Base-by-base conservation (phyloP, 2,329 filamentous ascomycete genomes). In the Colletotrichum aenigma region DNA sequence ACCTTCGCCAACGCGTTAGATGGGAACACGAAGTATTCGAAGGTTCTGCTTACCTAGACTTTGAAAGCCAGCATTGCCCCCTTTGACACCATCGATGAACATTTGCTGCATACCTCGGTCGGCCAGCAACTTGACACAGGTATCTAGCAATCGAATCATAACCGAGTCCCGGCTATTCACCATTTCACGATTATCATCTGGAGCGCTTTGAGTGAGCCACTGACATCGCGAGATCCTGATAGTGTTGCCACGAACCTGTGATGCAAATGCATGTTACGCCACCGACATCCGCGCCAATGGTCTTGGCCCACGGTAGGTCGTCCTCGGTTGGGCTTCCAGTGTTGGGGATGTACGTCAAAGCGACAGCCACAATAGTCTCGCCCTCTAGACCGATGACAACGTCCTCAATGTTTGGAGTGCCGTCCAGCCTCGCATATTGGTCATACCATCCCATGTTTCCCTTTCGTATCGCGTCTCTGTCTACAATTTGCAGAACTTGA, bases 181-280 rank as follows among this genome's bases (percentile, higher is more conserved):
- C 78, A 85, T 84, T 18, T 85, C 84, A 4, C 84, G 82, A 75
- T 87, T 84, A 21, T 87, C 85, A 64, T 89, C 88, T 89, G 64
- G n/a, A 66, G 56, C 8, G 28, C 43, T 13, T 60, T 38, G 7
- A 10, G 21, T 76, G 15, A 76, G 74, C 71, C 24, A n/a, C 18
- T 15, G 43, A 48, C 28, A 13, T 55, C 64, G 28, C 8, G 36
- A 7, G 55, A 24, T 21, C 6, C 48, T 15, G 67, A 52, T 38
- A 34, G 34, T 30, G 58, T 76, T 65, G 65, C 15, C 26, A 86
- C 88, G 76, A 81, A 91, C 91, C 88, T 80, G 85, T 83, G 77
- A 92, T 88, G 81, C 89, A 92, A 68, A 92, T 89, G 81, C 91
- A 93, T n/a, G 90, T 88, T 43, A 91, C 87, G 30, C 91, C 91